Conservation (phyloP, 2,329 filamentous ascomycete species). For the Colletotrichum navitas region DNA sequence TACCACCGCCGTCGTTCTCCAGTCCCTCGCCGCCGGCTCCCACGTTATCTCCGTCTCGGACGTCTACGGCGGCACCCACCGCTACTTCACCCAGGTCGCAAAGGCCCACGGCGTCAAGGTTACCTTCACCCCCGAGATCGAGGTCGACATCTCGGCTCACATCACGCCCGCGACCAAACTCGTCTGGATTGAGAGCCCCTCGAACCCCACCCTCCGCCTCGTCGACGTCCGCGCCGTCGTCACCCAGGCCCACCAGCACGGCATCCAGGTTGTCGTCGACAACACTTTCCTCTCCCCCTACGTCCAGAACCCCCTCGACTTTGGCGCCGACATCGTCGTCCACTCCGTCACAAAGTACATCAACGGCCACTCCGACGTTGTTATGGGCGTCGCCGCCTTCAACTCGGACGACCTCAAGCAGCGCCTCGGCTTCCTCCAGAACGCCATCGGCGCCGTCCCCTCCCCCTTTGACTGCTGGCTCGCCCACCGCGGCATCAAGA, state of each 20-base stretch:
- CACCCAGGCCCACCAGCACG: constrained; percentile 84
- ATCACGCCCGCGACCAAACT: constrained; percentile 92
- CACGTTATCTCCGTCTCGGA: constrained; percentile 98
- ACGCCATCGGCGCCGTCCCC: constrained; percentile 95
- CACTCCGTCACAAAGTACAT: constrained; percentile 99
- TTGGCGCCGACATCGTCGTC: constrained; percentile 95
- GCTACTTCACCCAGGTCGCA: constrained; percentile 98
- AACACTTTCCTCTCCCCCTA: constrained; percentile 99
- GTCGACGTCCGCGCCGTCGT: constrained; percentile 93
- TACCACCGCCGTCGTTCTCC: constrained; percentile 91
- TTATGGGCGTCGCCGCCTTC: constrained; percentile 97
- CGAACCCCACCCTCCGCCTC: constrained; percentile 92
- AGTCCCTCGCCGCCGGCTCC: constrained; percentile 89
- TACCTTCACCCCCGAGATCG: constrained; percentile 93
- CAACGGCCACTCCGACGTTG: constrained; percentile 95
- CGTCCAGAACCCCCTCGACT: constrained; percentile 94
- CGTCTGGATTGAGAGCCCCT: constrained; percentile 97
- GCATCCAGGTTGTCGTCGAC: constrained; percentile 96
- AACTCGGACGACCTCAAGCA: constrained; percentile 85
- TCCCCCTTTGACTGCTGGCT: constrained; percentile 98
- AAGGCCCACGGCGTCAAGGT: constrained; percentile 94
- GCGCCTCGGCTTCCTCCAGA: constrained; percentile 91
- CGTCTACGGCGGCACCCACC: constrained; percentile 97
- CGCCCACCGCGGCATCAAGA: constrained; percentile 96
- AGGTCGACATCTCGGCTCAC: constrained; percentile 85